A percentile compares a stretch with the other conserved stretches of the same genome.
phyloP scores from a whole-genome alignment of 345 rosid species.

The Citrus maxima region DNA sequence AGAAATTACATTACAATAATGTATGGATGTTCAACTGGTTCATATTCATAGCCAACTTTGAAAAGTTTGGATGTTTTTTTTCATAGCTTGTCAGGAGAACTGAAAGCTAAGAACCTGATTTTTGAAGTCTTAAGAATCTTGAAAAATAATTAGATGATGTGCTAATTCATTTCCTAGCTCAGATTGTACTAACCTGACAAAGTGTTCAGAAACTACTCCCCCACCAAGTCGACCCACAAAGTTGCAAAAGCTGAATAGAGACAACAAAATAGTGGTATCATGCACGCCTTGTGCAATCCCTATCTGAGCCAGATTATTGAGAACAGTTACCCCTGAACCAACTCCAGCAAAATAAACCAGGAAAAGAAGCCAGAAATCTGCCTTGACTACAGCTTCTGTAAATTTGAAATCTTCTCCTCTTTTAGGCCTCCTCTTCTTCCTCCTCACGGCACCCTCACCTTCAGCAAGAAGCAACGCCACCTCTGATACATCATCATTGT shows the following conservation, averaged over 20 bases:
- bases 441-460: constrained; percentile 66
- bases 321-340: constrained; percentile 67
- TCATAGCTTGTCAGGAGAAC: background rate
- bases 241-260: constrained; percentile 70
- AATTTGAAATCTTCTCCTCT: constrained; percentile 71
- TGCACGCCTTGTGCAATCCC: constrained; percentile 59
- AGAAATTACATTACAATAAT: background rate
- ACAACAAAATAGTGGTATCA: constrained; percentile 51
- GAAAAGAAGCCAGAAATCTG: constrained; percentile 83
- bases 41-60: background rate
- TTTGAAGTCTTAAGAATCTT: background rate
- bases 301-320: constrained; percentile 71
- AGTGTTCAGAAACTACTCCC: constrained; percentile 58
- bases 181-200: constrained; percentile 45
- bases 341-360: constrained; percentile 62
- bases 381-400: constrained; percentile 59
- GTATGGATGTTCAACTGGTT: background rate
- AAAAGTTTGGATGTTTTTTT: background rate
- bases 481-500: constrained; percentile 39
- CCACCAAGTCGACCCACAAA: constrained; percentile 67
- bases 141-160: background rate
- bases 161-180: background rate
- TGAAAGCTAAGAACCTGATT: background rate
- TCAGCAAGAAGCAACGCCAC: constrained; percentile 65
- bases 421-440: constrained; percentile 63